These are phyloP conservation scores for Setaria viridis DNA, from an alignment of 202 grass and related monocot species.

Conservation along the genomic window DNA sequence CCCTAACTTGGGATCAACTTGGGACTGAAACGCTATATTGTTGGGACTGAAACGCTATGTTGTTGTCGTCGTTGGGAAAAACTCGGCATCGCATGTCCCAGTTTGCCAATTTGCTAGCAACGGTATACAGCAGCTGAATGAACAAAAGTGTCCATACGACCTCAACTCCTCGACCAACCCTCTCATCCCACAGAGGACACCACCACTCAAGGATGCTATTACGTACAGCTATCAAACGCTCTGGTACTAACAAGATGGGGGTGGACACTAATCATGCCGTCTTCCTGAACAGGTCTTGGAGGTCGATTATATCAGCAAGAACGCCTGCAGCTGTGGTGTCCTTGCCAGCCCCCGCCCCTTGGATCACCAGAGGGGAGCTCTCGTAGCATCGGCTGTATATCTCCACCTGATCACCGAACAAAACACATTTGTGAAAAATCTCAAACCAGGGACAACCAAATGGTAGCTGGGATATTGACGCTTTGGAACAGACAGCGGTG, in stretches of 20 bases:
- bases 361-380: conserved; percentile 84
- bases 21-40: too few relatives aligned
- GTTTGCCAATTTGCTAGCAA: not conserved
- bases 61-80: too few relatives aligned
- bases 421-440: not conserved
- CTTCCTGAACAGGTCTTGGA: conserved; percentile 74
- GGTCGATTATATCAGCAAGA: conserved; percentile 78
- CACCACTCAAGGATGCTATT: too few relatives aligned
- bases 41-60: too few relatives aligned
- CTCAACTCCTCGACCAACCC: not conserved
- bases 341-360: conserved; percentile 88
- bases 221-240: not conserved
- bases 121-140: not conserved
- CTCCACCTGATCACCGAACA: conserved; percentile 60
- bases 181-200: too few relatives aligned
- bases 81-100: not conserved
- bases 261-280: not conserved
- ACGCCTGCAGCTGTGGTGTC: conserved; percentile 84
- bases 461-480: not conserved
- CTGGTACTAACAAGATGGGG: not conserved
- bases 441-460: not conserved
- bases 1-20: too few relatives aligned
- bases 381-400: conserved; percentile 88
- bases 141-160: not conserved
- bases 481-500: not conserved